Evolutionary conservation across 345 rosid species (phyloP), one percentile per base, ranked within the genome.

Genomic region (Durio zibethinus): DNA sequence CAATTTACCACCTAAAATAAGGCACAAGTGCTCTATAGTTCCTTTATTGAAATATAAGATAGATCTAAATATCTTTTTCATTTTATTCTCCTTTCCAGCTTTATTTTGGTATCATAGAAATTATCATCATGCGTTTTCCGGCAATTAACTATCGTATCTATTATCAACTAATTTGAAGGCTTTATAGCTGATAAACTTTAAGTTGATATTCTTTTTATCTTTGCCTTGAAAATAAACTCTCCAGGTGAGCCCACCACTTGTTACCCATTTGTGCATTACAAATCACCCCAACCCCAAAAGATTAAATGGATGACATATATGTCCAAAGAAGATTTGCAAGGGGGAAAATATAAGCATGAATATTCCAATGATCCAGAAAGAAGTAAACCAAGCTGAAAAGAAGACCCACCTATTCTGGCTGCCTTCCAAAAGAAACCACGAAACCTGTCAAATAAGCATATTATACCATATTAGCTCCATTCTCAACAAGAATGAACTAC

Each of bases 401-500:
- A n/a, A 75, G 73, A 66, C 83, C 36, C 5, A 78, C 99, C 99
- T 89, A 96, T 92, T 86, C 99, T 92, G 79, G 97, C 97, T 64
- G 98, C 98, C 86, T 96, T 96, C 99, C 98, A 93, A 77, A 96
- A 91, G 83, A 96, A 92, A 59, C 97, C 97, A 36, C 97, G 94
- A 75, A 96, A 96, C 86, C 98, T 92, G 94, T 31, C 47, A 83
- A 42, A 71, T 59, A 57, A 57, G 61, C 40, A 70, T 15, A 59
- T 50, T 4, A 43, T 25, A 67, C 73, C 54, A 69, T 18, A 72
- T 77, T 67, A 80, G 50, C 69, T 35, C 50, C 45, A 73, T 7
- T 33, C 73, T 64, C 47, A 74, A 29, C 64, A 23, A 4, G 35
- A 45, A 56, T 71, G 59, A 69, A 69, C 15, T 52, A 7, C 31